These are phyloP conservation scores for Nissolia schottii DNA, from an alignment of 306 rosid species.

Conservation along the genomic window DNA sequence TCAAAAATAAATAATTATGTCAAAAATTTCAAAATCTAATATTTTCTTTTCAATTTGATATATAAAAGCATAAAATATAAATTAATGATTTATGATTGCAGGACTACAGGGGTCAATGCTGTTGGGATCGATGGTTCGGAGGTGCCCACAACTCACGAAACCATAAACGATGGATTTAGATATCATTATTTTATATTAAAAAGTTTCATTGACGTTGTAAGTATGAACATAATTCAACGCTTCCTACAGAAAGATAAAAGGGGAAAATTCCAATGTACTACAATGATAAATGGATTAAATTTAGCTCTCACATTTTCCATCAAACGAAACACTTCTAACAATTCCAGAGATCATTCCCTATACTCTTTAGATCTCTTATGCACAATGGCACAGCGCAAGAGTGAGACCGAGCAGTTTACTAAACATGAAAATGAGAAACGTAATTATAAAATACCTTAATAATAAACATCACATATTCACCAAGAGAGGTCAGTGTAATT, in stretches of 20 bases:
- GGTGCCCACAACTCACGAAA: slow-evolving; percentile 53
- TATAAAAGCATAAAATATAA: not conserved
- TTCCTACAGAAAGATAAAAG: not conserved
- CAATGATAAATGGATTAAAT: not conserved
- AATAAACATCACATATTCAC: too few species aligned
- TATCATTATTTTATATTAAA: not conserved
- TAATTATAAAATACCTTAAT: too few species aligned
- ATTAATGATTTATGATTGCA: slow-evolving; percentile 22
- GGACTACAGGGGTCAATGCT: slow-evolving; percentile 43
- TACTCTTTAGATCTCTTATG: too few species aligned
- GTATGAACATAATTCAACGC: slow-evolving; percentile 1
- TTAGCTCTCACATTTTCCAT: not conserved
- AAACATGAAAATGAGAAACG: too few species aligned
- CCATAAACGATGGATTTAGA: slow-evolving; percentile 75
- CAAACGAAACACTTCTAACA: too few species aligned
- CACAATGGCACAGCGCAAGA: too few species aligned
- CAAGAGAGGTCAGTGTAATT: too few species aligned
- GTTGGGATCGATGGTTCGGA: slow-evolving; percentile 90
- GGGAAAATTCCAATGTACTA: not conserved
- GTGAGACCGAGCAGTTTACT: too few species aligned
- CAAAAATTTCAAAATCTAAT: too few species aligned
- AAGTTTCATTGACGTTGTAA: not conserved
- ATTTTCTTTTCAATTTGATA: too few species aligned
- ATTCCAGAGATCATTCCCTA: too few species aligned
- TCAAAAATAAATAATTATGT: too few species aligned